Percentiles rank a stretch among this genome's conserved stretches.
phyloP scores from a whole-genome alignment of 495 filamentous ascomycete genomes.

The Viridothelium virens region DNA sequence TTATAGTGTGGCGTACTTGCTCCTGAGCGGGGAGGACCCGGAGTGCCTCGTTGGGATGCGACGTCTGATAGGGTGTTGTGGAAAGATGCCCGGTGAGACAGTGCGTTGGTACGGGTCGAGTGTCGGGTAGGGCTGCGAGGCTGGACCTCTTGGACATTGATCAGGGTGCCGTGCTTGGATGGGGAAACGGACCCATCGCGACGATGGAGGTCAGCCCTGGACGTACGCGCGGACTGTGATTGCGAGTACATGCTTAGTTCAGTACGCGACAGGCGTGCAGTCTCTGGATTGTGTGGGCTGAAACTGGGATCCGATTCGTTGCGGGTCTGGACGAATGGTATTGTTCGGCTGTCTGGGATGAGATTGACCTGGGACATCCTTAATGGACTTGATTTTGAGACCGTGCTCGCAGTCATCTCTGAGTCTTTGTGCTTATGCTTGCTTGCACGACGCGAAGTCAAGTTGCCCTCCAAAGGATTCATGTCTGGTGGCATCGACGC shows the following conservation, averaged over 20 bases:
- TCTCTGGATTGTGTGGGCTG: constrained; percentile 39
- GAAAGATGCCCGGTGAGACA: constrained; percentile 7
- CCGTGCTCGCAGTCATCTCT: constrained; percentile 49
- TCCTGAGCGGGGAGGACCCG: constrained; percentile 14
- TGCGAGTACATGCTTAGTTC: constrained; percentile 48
- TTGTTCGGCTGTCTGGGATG: constrained; percentile 48
- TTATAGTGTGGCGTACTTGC: not conserved
- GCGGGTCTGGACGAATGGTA: constrained; percentile 73
- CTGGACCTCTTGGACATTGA: constrained; percentile 8
- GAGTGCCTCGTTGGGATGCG: constrained; percentile 4
- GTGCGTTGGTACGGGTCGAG: constrained; percentile 7
- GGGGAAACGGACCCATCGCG: constrained; percentile 19
- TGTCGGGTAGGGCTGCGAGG: constrained; percentile 11
- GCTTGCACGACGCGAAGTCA: constrained; percentile 59
- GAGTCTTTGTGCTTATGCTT: constrained; percentile 68
- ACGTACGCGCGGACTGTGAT: constrained; percentile 36
- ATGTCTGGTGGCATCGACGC: constrained; percentile 74
- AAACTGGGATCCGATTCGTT: constrained; percentile 48
- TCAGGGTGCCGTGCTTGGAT: constrained; percentile 4
- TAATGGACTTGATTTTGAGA: constrained; percentile 35
- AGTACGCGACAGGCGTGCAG: constrained; percentile 36
- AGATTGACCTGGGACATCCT: constrained; percentile 49
- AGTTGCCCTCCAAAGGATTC: constrained; percentile 81
- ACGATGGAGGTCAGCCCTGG: constrained; percentile 38
- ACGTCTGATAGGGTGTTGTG: not conserved